phyloP scores from a whole-genome alignment of 805 yeast species.

The Ogataea methanolica region DNA sequence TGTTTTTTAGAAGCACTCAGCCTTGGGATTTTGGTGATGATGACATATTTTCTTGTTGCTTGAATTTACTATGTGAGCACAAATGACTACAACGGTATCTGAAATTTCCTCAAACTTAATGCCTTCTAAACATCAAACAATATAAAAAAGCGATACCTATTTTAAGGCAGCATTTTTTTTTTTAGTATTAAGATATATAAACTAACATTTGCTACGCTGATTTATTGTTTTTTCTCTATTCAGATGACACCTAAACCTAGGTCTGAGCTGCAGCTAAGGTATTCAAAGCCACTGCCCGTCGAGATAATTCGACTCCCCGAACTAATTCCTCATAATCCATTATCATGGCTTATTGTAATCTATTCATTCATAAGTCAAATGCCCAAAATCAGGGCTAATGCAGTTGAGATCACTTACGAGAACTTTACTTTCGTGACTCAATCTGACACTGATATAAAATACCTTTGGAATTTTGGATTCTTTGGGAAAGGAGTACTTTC shows the following conservation, averaged over 20 bases:
- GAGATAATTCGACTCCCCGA: constrained; percentile 32
- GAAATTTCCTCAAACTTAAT: constrained; percentile 9
- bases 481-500: constrained; percentile 91
- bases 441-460: constrained; percentile 41
- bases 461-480: constrained; percentile 81
- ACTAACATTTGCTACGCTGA: constrained; percentile 5
- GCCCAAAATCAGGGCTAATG: background rate
- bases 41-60: constrained; percentile 14
- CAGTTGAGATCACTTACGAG: constrained; percentile 7
- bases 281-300: constrained; percentile 37
- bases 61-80: constrained; percentile 23
- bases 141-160: background rate
- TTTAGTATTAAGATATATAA: background rate
- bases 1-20: background rate
- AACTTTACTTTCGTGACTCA: constrained; percentile 35
- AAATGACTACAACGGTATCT: constrained; percentile 38
- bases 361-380: constrained; percentile 21
- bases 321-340: constrained; percentile 40
- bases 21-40: constrained; percentile 2
- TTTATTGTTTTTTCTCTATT: background rate
- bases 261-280: constrained; percentile 4
- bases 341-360: constrained; percentile 38
- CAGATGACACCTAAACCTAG: constrained; percentile 7
- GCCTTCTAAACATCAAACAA: background rate
- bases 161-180: background rate